Conservation (phyloP, 2,329 filamentous ascomycete species). For the Sclerotinia subarctica region DNA sequence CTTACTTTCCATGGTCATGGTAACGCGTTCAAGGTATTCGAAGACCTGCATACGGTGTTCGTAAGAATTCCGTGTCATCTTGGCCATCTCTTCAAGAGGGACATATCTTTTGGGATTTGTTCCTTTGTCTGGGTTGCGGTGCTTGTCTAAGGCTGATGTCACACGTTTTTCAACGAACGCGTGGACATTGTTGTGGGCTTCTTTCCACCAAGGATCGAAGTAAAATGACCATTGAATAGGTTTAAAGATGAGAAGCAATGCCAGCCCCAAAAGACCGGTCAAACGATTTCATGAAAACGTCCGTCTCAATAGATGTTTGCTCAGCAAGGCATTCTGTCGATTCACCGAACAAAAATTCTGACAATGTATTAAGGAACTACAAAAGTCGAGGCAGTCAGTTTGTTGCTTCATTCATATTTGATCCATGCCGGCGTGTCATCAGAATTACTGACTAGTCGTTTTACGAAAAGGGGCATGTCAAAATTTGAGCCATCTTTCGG, state of each 20-base stretch:
- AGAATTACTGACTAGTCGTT: neutral
- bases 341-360: no score
- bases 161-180: constrained; percentile 11
- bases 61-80: neutral
- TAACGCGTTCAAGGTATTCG: constrained; percentile 14
- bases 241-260: constrained; percentile 8
- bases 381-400: neutral
- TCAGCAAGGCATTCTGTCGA: neutral
- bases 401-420: neutral
- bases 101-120: neutral
- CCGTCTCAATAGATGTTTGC: constrained; percentile 5
- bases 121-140: neutral
- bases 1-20: constrained; percentile 13
- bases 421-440: neutral
- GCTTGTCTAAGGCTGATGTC: constrained; percentile 14
- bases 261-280: neutral
- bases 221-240: constrained; percentile 18
- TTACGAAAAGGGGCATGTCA: constrained; percentile 4
- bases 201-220: constrained; percentile 13
- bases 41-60: constrained; percentile 6
- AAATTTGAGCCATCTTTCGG: constrained; percentile 9
- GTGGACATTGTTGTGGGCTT: constrained; percentile 12
- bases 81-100: neutral
- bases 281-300: constrained; percentile 14
- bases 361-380: constrained; percentile 9